Base-by-base conservation (phyloP, 2,329 filamentous ascomycete species). In the Ceratocystis papillata region DNA sequence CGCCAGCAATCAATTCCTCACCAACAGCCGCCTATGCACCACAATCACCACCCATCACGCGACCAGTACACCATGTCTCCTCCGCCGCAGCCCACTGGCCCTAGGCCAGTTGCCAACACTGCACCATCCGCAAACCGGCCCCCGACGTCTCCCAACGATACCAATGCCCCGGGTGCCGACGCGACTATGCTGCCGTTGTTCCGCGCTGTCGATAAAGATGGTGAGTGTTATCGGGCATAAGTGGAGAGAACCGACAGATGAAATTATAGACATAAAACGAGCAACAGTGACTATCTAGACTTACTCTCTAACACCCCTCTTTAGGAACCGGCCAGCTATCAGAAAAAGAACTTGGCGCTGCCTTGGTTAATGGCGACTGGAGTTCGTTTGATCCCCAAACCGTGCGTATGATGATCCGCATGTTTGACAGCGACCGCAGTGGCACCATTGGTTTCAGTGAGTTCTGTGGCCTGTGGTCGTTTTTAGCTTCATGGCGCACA, bases 401-500 rank as follows among this genome's bases (percentile, higher is more conserved):
- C 1, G 92, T 97, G 70, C 88, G 88, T 73, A 96, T 97, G 90
- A 96, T 99, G 92, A 96, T 99, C 71, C 88, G 92, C 73, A 97
- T 99, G 94, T 99, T 99, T 77, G 93, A 97, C 77, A 89, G 88
- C 67, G 89, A 96, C 77, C 87, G 89, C 71, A 88, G 84, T 69
- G 91, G 92, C 63, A 89, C 88, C 15, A 95, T 99, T 74, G 91
- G 88, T 68, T 97, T 96, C 75, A 87, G 94, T 70, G 94, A 97
- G 76, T 99, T 99, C 76, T 95, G 92, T 74, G 93, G 90, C 20
- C 81, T 99, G 25, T 99, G 94, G 94, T 90, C 89, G 20, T 99
- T 97, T 77, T 82, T 99, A 48, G 90, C 90, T 45, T 90, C 91
- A 20, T 99, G 94, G 94, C 86, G 94, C 70, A 86, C 86, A 53